Evolutionary conservation across 2,329 filamentous ascomycete species (phyloP).

Genomic region (Epichloe gansuensis): DNA sequence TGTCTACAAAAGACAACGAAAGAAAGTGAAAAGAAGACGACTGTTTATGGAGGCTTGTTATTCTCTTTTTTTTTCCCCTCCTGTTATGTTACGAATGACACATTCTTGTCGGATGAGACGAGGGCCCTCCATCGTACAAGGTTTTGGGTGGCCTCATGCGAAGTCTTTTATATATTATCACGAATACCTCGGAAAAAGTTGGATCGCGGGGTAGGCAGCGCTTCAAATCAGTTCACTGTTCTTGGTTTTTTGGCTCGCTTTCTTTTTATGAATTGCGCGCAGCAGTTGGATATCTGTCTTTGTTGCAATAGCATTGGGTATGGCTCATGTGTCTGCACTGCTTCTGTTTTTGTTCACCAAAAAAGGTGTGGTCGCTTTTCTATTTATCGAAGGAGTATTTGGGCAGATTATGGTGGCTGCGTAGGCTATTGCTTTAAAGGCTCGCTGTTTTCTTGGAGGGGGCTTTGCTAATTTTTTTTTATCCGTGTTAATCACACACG

Average conservation of each 20-base stretch:
- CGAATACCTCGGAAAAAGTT: background rate
- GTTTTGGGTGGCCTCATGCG: background rate
- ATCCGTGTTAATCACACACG: background rate
- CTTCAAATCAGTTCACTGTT: slow-evolving; percentile 5
- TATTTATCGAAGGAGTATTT: background rate
- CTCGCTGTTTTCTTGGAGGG: background rate
- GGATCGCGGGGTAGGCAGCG: slow-evolving; percentile 4
- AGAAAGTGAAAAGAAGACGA: background rate
- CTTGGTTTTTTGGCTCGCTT: slow-evolving; percentile 7
- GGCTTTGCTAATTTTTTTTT: background rate
- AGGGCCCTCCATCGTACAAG: background rate
- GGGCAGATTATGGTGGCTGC: background rate
- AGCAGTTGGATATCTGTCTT: background rate
- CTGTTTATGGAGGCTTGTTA: background rate
- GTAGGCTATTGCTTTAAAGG: background rate
- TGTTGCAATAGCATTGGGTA: slow-evolving; percentile 3
- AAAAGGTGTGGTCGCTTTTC: background rate
- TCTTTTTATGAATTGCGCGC: slow-evolving; percentile 2
- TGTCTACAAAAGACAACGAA: background rate
- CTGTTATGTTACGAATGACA: background rate
- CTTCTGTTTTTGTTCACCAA: background rate
- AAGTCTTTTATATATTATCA: background rate
- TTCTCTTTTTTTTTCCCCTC: background rate
- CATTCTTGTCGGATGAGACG: background rate
- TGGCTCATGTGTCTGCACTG: too few species aligned